phyloP scores from a whole-genome alignment of 768 basidiomycete species.

The Pleurotus djamor region DNA sequence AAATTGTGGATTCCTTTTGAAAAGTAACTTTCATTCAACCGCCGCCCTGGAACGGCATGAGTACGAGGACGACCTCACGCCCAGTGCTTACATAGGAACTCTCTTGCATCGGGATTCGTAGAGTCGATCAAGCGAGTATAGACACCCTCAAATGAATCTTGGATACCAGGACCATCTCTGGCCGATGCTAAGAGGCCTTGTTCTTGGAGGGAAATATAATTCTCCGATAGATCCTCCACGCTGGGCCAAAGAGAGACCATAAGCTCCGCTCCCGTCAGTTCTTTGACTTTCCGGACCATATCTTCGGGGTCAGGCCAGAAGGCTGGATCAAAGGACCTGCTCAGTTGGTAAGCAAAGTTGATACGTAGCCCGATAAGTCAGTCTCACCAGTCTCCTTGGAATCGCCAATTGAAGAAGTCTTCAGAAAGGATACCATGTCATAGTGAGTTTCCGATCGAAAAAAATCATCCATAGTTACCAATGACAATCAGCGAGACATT shows the following conservation, averaged over 20 bases:
- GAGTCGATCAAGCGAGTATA: constrained; percentile 33
- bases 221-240: constrained; percentile 32
- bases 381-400: constrained; percentile 32
- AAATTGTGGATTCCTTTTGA: constrained; percentile 34
- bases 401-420: constrained; percentile 36
- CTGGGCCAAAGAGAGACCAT: constrained; percentile 38
- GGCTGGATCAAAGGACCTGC: constrained; percentile 30
- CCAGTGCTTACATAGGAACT: constrained; percentile 26
- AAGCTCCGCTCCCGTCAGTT: constrained; percentile 32
- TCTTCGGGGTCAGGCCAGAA: constrained; percentile 30
- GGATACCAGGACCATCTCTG: constrained; percentile 30
- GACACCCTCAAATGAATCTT: constrained; percentile 31
- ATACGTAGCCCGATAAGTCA: not conserved
- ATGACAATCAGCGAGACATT: constrained; percentile 33
- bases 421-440: not conserved
- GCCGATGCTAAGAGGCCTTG: constrained; percentile 29
- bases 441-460: not conserved
- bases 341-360: not conserved
- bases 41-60: constrained; percentile 20
- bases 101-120: constrained; percentile 31
- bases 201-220: constrained; percentile 27
- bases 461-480: constrained; percentile 15
- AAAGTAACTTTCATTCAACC: constrained; percentile 31
- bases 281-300: constrained; percentile 30
- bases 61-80: not conserved